These are phyloP conservation scores for Hirsutella rhossiliensis DNA, from an alignment of 2,329 filamentous ascomycete genomes.

Conservation along the genomic window DNA sequence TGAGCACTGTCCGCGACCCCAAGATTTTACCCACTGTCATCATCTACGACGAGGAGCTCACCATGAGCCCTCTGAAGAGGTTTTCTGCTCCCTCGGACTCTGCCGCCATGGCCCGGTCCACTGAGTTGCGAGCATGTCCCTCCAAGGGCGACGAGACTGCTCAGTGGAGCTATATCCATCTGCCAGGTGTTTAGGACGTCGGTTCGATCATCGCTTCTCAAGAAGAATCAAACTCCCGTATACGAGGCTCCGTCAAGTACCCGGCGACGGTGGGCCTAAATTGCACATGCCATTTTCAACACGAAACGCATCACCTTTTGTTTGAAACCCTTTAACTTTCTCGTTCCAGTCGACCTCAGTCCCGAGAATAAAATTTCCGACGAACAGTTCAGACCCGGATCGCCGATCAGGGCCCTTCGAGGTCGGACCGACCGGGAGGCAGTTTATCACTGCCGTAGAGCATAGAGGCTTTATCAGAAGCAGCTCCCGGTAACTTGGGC, in stretches of 20 bases:
- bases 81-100: slow-evolving; percentile 16
- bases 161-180: slow-evolving; percentile 22
- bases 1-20: slow-evolving; percentile 9
- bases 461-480: slow-evolving; percentile 7
- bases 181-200: slow-evolving; percentile 20
- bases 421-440: neutral
- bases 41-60: slow-evolving; percentile 26
- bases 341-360: neutral
- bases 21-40: slow-evolving; percentile 16
- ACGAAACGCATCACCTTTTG: neutral
- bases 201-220: neutral
- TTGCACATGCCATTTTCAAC: neutral
- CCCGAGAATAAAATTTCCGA: too few species aligned
- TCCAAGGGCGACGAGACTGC: slow-evolving; percentile 12
- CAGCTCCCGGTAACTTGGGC: slow-evolving; percentile 1
- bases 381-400: too few species aligned
- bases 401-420: neutral
- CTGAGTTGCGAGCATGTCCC: slow-evolving; percentile 3
- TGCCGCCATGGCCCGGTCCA: slow-evolving; percentile 7
- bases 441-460: neutral
- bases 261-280: neutral
- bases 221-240: neutral
- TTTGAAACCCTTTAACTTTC: neutral
- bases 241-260: neutral
- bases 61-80: slow-evolving; percentile 12